phyloP scores from a whole-genome alignment of 1,284 basidiomycete genomes.

The Boletellus deceptivus region DNA sequence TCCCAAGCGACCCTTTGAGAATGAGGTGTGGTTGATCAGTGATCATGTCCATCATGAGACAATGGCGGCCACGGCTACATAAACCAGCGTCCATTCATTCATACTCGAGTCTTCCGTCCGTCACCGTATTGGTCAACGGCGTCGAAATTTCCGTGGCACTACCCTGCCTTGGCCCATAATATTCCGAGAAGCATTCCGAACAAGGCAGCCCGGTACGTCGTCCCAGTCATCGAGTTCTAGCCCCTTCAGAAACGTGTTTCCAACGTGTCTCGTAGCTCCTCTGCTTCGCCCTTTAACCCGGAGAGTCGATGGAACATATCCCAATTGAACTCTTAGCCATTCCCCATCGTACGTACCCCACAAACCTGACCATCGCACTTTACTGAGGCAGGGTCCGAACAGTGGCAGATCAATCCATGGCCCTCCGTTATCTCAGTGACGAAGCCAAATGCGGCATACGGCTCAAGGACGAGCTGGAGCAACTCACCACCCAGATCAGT shows the following conservation, averaged over 20 bases:
- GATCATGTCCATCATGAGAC: constrained; percentile 5
- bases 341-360: constrained; percentile 18
- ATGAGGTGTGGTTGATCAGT: no score
- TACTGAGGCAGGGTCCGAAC: constrained; percentile 5
- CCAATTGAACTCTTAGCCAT: constrained; percentile 20
- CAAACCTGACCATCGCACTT: background rate
- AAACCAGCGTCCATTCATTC: constrained; percentile 12
- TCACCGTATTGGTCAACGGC: constrained; percentile 5
- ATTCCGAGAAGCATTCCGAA: constrained; percentile 19
- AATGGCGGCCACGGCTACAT: constrained; percentile 2
- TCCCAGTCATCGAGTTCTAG: constrained; percentile 11
- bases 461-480: constrained; percentile 26
- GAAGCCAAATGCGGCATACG: constrained; percentile 5
- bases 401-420: constrained; percentile 18
- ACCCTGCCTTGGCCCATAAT: constrained; percentile 5
- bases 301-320: constrained; percentile 21
- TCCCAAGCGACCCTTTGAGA: no score
- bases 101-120: constrained; percentile 6
- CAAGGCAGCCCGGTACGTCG: constrained; percentile 21
- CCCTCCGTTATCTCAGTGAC: constrained; percentile 27
- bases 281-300: constrained; percentile 29
- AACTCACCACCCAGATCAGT: constrained; percentile 25
- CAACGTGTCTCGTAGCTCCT: constrained; percentile 22
- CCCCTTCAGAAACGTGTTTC: constrained; percentile 28
- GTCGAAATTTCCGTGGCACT: constrained; percentile 23